Percentiles rank a stretch among this genome's conserved stretches.
Conservation (phyloP, 352 stramenopile genomes). For the Globisporangium emineosum region DNA sequence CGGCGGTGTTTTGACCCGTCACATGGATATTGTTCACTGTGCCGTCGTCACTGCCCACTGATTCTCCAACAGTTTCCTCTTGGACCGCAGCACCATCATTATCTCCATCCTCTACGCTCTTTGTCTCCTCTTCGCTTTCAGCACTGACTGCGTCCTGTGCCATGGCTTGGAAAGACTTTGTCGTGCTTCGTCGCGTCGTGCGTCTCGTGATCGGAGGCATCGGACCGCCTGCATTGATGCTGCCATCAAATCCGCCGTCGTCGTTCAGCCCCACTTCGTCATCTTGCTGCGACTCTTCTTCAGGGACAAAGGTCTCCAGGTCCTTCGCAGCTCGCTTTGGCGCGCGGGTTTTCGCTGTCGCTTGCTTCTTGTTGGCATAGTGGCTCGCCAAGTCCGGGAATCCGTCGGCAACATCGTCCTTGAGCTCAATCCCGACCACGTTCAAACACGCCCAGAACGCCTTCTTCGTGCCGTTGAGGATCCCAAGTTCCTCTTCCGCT, state of each 20-base stretch:
- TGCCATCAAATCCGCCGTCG: constrained; percentile 1
- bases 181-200: constrained; percentile 29
- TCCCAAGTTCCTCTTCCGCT: constrained; percentile 37
- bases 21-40: not conserved
- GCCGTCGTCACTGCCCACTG: not conserved
- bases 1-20: not conserved
- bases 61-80: not conserved
- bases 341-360: constrained; percentile 27
- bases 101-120: constrained; percentile 2
- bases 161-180: constrained; percentile 25
- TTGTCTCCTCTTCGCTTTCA: constrained; percentile 31
- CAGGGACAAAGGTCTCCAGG: constrained; percentile 14
- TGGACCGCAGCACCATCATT: not conserved
- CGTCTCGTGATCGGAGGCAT: constrained; percentile 23
- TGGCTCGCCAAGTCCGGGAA: constrained; percentile 49
- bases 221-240: not conserved
- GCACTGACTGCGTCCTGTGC: constrained; percentile 13
- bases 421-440: constrained; percentile 55
- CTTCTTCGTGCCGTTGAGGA: constrained; percentile 44
- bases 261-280: constrained; percentile 22
- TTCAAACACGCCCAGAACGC: constrained; percentile 62
- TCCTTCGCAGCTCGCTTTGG: constrained; percentile 23
- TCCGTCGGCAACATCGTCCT: constrained; percentile 51
- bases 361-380: constrained; percentile 39
- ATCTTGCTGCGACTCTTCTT: constrained; percentile 7